Evolutionary conservation across 2,329 filamentous ascomycete genomes (phyloP).

Genomic region (Aspergillus transmontanensis): DNA sequence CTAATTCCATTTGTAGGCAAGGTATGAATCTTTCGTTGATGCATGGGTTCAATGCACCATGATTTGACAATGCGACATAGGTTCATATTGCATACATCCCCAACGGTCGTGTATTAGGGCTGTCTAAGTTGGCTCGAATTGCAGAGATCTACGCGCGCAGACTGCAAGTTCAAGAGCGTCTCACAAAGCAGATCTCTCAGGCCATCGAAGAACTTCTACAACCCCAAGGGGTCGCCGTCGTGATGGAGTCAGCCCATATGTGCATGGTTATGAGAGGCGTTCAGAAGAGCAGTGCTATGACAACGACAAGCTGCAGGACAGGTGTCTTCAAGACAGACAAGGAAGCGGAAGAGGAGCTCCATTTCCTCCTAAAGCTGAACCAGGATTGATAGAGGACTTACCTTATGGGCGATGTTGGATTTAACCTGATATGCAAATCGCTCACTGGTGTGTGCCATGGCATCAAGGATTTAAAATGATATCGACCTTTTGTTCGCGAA

Average conservation of each 20-base stretch:
- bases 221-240: slow-evolving; percentile 88
- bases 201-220: slow-evolving; percentile 86
- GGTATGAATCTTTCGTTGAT: slow-evolving; percentile 50
- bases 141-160: slow-evolving; percentile 91
- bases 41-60: background rate
- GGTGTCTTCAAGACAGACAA: slow-evolving; percentile 4
- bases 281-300: slow-evolving; percentile 78
- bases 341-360: background rate
- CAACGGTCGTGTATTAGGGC: slow-evolving; percentile 79
- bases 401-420: no score
- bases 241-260: slow-evolving; percentile 90
- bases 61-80: slow-evolving; percentile 46
- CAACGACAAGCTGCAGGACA: slow-evolving; percentile 78
- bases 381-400: background rate
- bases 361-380: background rate
- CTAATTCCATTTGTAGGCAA: slow-evolving; percentile 91
- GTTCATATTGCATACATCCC: slow-evolving; percentile 98
- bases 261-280: slow-evolving; percentile 98
- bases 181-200: slow-evolving; percentile 92
- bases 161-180: slow-evolving; percentile 87
- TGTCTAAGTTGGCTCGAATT: slow-evolving; percentile 89
- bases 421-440: no score
- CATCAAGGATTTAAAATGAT: no score
- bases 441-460: no score
- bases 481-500: no score